A percentile compares a stretch with the other conserved stretches of the same genome.
Conservation (phyloP, 148 eudicot genomes). For the Bassia scoparia region DNA sequence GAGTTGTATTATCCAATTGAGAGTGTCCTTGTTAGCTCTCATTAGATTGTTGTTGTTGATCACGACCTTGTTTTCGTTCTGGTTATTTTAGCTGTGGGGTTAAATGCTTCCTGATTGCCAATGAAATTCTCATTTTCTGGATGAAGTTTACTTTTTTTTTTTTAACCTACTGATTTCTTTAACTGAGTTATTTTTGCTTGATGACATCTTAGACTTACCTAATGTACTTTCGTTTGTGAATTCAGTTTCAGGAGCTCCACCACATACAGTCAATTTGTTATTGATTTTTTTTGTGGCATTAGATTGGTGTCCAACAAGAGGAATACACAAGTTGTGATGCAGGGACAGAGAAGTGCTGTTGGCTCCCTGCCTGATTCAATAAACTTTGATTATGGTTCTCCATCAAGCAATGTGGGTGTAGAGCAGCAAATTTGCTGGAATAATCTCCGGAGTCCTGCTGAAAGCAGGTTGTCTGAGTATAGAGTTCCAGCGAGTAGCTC, state of each 20-base stretch:
- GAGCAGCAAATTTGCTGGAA: constrained; percentile 72
- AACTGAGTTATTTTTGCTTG: neutral
- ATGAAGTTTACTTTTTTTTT: too few species aligned
- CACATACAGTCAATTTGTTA: neutral
- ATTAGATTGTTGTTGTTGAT: too few species aligned
- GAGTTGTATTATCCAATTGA: too few species aligned
- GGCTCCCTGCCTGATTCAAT: constrained; percentile 74
- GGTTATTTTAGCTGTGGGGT: neutral
- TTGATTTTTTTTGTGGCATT: constrained; percentile 10
- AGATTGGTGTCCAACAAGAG: constrained; percentile 11
- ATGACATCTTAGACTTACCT: neutral
- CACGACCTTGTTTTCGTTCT: too few species aligned
- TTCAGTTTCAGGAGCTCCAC: constrained; percentile 32
- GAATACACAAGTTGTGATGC: constrained; percentile 47
- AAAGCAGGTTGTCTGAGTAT: constrained; percentile 43
- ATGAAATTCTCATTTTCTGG: too few species aligned
- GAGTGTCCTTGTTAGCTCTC: too few species aligned
- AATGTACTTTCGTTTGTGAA: constrained; percentile 7
- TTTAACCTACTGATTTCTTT: too few species aligned
- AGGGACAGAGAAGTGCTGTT: constrained; percentile 78
- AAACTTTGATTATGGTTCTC: constrained; percentile 60
- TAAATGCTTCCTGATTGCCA: neutral
- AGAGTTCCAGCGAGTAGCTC: constrained; percentile 34
- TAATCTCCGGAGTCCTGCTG: constrained; percentile 46
- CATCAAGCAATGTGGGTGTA: constrained; percentile 50